Evolutionary conservation across 768 basidiomycete genomes (phyloP).

Genomic region (Russula griseocarnosa): DNA sequence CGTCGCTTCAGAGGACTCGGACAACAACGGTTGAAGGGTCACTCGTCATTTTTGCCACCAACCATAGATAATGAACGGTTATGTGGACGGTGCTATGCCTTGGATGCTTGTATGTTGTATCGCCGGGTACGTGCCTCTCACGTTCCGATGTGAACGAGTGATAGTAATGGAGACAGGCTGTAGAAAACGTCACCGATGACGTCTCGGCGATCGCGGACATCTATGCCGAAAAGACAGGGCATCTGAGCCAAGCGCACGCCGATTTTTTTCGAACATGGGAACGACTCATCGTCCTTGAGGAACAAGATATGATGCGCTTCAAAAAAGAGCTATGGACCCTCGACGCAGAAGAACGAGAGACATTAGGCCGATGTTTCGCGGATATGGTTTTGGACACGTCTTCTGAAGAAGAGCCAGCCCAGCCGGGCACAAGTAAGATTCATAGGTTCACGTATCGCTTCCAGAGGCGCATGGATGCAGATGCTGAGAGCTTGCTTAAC

Average conservation of each 20-base stretch:
- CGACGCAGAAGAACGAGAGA: constrained; percentile 73
- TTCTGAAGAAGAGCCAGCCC: constrained; percentile 26
- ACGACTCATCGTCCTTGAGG: constrained; percentile 74
- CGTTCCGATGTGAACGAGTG: neutral
- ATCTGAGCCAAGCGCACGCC: constrained; percentile 62
- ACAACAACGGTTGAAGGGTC: constrained; percentile 28
- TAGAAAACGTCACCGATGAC: constrained; percentile 58
- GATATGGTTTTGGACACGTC: constrained; percentile 66
- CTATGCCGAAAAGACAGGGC: constrained; percentile 75
- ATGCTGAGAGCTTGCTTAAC: constrained; percentile 50
- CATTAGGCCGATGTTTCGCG: constrained; percentile 77
- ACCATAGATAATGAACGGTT: constrained; percentile 77
- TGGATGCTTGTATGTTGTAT: constrained; percentile 92
- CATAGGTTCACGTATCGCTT: constrained; percentile 81
- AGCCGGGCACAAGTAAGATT: constrained; percentile 48
- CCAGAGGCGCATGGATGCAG: constrained; percentile 29
- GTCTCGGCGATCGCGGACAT: constrained; percentile 57
- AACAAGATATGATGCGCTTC: constrained; percentile 79
- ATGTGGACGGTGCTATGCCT: constrained; percentile 77
- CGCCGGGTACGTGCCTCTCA: constrained; percentile 55
- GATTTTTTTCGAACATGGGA: constrained; percentile 94
- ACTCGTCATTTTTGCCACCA: constrained; percentile 67
- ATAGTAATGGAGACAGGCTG: constrained; percentile 45
- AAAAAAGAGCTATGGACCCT: constrained; percentile 93
- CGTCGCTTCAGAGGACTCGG: constrained; percentile 37